Evolutionary conservation across 495 filamentous ascomycete species (phyloP).

Genomic region (Penicillium egyptiacum): DNA sequence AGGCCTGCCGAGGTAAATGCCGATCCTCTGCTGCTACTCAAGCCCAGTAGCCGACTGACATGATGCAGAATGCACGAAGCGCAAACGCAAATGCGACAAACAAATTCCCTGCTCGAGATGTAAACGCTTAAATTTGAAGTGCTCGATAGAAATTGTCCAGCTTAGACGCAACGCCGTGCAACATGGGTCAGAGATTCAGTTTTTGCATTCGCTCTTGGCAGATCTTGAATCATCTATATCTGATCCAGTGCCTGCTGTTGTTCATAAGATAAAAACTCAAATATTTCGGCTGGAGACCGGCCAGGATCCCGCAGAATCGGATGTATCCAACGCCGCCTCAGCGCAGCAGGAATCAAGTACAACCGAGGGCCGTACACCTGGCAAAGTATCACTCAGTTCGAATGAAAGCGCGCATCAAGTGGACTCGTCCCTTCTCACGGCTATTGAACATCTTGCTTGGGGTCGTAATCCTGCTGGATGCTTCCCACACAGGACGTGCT

Average conservation of each 20-base stretch:
- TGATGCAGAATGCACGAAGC: slow-evolving; percentile 31
- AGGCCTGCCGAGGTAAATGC: slow-evolving; percentile 33
- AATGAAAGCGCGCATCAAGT: slow-evolving; percentile 19
- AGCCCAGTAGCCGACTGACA: slow-evolving; percentile 9
- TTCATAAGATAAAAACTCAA: slow-evolving; percentile 20
- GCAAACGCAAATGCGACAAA: slow-evolving; percentile 37
- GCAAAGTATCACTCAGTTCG: slow-evolving; percentile 7
- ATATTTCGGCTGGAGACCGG: slow-evolving; percentile 28
- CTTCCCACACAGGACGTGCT: slow-evolving; percentile 32
- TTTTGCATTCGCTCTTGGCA: slow-evolving; percentile 25
- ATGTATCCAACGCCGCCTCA: neutral
- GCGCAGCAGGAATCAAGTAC: slow-evolving; percentile 8
- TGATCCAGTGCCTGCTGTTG: slow-evolving; percentile 12
- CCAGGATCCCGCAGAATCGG: slow-evolving; percentile 2
- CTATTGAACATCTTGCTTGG: slow-evolving; percentile 39
- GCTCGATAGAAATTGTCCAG: slow-evolving; percentile 33
- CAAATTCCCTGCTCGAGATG: slow-evolving; percentile 34
- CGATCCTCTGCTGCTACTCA: neutral
- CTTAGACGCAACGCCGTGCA: slow-evolving; percentile 29
- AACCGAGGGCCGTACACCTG: slow-evolving; percentile 1
- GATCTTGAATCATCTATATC: slow-evolving; percentile 23
- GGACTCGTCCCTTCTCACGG: slow-evolving; percentile 30
- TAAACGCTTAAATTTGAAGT: slow-evolving; percentile 29
- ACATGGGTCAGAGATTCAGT: slow-evolving; percentile 34
- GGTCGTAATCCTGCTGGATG: slow-evolving; percentile 35